Conservation (phyloP, 495 filamentous ascomycete genomes). For the Xeromyces bisporus region DNA sequence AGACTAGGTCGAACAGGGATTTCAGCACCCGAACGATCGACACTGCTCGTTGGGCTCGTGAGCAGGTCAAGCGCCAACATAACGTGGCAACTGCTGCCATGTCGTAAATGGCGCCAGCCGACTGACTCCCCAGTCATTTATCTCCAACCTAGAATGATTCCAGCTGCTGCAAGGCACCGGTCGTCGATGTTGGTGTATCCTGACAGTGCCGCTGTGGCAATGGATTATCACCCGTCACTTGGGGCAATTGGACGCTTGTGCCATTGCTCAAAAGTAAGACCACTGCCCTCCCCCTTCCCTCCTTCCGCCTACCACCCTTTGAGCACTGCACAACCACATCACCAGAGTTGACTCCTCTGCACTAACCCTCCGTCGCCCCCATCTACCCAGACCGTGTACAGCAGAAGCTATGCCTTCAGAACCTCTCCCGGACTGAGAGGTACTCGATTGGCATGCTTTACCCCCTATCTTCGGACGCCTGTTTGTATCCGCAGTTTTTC, state of each 20-base stretch:
- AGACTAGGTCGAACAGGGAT: constrained; percentile 69
- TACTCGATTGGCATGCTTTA: neutral
- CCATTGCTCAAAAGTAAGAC: constrained; percentile 2
- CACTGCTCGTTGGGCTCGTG: constrained; percentile 90
- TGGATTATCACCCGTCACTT: constrained; percentile 1
- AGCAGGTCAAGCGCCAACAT: constrained; percentile 89
- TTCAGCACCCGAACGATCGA: constrained; percentile 71
- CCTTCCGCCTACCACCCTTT: neutral
- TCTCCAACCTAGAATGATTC: constrained; percentile 2
- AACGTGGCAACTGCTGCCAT: constrained; percentile 25
- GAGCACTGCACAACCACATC: constrained; percentile 1
- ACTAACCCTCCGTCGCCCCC: neutral
- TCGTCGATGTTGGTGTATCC: constrained; percentile 3
- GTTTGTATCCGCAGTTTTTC: neutral
- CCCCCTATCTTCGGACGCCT: constrained; percentile 1
- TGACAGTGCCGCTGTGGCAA: constrained; percentile 2
- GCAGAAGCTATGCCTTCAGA: neutral
- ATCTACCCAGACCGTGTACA: neutral
- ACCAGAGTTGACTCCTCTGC: neutral
- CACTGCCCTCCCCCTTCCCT: neutral
- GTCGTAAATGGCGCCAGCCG: constrained; percentile 12
- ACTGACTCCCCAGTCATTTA: neutral
- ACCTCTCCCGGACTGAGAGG: neutral
- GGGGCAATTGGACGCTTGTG: constrained; percentile 6
- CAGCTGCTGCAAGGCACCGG: constrained; percentile 3